A percentile compares a stretch with the other conserved stretches of the same genome.
Evolutionary conservation across 2,329 filamentous ascomycete species (phyloP).

Genomic region (Paecilomyces variotii): DNA sequence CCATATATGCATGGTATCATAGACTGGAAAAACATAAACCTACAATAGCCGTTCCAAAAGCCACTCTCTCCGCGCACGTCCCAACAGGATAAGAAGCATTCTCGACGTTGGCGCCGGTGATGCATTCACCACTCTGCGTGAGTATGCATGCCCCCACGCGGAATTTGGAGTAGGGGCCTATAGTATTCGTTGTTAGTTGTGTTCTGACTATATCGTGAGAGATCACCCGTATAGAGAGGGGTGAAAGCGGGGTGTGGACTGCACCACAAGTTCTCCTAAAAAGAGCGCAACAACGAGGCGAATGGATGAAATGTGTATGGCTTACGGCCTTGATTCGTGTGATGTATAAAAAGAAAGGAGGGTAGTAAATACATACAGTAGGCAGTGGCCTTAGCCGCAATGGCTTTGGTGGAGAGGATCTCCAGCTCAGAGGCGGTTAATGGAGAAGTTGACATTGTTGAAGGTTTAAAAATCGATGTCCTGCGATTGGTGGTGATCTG

Average conservation of each 20-base stretch:
- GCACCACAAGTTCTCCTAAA: not conserved
- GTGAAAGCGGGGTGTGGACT: not conserved
- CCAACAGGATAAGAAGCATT: conserved; percentile 89
- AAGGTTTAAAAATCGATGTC: not conserved
- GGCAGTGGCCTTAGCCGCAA: conserved; percentile 65
- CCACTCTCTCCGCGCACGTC: conserved; percentile 93
- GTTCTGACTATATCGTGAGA: not conserved
- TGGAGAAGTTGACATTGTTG: conserved; percentile 17
- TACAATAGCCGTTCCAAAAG: conserved; percentile 68
- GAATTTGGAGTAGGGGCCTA: conserved; percentile 81
- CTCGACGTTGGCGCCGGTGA: conserved; percentile 82
- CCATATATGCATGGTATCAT: not conserved
- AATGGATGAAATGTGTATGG: not conserved
- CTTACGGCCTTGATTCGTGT: not conserved
- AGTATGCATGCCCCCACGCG: conserved; percentile 80
- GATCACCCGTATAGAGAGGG: not conserved
- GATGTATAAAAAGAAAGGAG: not conserved
- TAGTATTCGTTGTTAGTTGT: not conserved
- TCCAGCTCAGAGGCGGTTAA: conserved; percentile 58
- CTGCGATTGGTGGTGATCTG: not conserved
- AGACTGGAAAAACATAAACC: conserved; percentile 6
- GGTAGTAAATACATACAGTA: conserved; percentile 57
- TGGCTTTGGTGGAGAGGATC: conserved; percentile 54
- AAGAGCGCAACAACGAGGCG: not conserved
- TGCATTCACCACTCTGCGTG: conserved; percentile 45